Evolutionary conservation across 2,329 filamentous ascomycete species (phyloP).

Genomic region (Coleophoma crateriformis): DNA sequence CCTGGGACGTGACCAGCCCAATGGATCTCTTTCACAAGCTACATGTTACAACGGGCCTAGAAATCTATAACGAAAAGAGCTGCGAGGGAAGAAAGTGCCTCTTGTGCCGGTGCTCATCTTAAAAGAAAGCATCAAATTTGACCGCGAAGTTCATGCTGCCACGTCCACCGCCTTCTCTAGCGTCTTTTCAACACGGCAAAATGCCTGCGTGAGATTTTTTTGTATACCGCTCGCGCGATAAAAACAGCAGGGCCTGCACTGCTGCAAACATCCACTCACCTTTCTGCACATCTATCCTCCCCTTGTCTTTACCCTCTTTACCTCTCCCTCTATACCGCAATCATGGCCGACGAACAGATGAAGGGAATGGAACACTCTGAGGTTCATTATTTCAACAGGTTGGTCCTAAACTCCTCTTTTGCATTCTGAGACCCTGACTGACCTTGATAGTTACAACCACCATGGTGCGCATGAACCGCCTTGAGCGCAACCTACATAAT

Average conservation of each 20-base stretch:
- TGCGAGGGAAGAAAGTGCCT: too few species aligned
- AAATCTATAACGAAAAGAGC: too few species aligned
- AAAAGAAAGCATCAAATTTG: too few species aligned
- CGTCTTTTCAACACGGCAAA: neutral
- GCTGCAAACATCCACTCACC: neutral
- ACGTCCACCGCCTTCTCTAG: too few species aligned
- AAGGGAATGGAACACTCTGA: constrained; percentile 54
- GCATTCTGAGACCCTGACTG: constrained; percentile 9
- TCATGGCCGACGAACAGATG: constrained; percentile 47
- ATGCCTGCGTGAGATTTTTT: neutral
- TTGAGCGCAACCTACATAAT: constrained; percentile 12
- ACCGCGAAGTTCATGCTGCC: too few species aligned
- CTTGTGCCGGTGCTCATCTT: too few species aligned
- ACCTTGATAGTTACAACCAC: constrained; percentile 77
- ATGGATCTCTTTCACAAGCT: too few species aligned
- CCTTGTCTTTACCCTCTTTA: neutral
- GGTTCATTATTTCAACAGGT: constrained; percentile 99
- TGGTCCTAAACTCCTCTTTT: constrained; percentile 14
- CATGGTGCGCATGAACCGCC: constrained; percentile 62
- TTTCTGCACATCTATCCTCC: constrained; percentile 1
- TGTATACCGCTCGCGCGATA: neutral
- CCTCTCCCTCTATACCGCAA: constrained; percentile 8
- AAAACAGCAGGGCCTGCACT: neutral
- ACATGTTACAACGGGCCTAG: too few species aligned
- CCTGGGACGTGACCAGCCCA: too few species aligned